These are phyloP conservation scores for Oidiodendron maius DNA, from an alignment of 495 filamentous ascomycete genomes.

Conservation along the genomic window DNA sequence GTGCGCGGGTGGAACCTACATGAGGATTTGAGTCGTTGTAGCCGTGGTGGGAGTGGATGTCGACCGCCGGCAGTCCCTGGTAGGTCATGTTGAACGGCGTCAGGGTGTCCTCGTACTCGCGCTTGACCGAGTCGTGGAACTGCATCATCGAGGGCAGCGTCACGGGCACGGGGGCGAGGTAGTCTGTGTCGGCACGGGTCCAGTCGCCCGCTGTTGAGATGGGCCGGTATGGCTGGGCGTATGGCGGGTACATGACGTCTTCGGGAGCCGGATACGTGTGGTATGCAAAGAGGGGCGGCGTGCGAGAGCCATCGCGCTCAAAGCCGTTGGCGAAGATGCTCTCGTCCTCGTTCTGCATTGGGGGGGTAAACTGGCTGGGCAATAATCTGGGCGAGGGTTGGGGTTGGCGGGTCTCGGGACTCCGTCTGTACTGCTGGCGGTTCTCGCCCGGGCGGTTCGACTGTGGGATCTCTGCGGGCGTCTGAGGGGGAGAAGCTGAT, in stretches of 20 bases:
- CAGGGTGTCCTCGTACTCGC: constrained; percentile 42
- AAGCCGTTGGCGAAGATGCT: constrained; percentile 38
- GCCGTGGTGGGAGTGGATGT: constrained; percentile 53
- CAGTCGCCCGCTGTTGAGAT: constrained; percentile 54
- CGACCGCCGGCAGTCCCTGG: constrained; percentile 67
- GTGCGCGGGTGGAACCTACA: constrained; percentile 49
- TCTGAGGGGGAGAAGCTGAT: constrained; percentile 49
- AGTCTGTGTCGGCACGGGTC: constrained; percentile 41
- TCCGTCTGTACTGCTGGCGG: constrained; percentile 19
- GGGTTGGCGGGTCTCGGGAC: constrained; percentile 26
- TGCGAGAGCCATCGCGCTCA: constrained; percentile 58
- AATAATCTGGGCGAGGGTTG: constrained; percentile 34
- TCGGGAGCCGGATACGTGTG: constrained; percentile 61
- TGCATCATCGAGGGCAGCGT: constrained; percentile 65
- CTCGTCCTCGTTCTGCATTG: constrained; percentile 46
- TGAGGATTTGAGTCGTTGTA: constrained; percentile 63
- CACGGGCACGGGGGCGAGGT: constrained; percentile 53
- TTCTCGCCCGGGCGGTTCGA: constrained; percentile 11
- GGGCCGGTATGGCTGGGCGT: constrained; percentile 58
- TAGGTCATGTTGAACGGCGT: constrained; percentile 74
- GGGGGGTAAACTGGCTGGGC: constrained; percentile 50
- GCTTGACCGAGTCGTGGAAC: constrained; percentile 56
- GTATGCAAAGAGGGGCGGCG: constrained; percentile 68
- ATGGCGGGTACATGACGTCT: constrained; percentile 61
- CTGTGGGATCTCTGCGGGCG: constrained; percentile 25